phyloP scores from a whole-genome alignment of 768 basidiomycete genomes.

The Fibroporia radiculosa region DNA sequence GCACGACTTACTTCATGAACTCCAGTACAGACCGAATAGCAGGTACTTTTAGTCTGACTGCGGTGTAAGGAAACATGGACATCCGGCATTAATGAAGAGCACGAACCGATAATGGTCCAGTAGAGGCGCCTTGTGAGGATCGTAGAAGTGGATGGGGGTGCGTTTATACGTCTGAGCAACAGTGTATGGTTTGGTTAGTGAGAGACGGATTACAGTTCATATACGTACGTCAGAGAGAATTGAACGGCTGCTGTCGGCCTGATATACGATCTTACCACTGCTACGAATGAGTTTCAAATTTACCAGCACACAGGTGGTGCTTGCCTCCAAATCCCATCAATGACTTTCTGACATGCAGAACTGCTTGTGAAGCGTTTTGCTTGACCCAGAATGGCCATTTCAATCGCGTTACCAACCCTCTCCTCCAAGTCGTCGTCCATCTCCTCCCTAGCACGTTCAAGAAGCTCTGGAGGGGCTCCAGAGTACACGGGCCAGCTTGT shows the following conservation, averaged over 20 bases:
- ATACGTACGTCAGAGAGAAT: slow-evolving; percentile 78
- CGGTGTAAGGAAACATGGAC: slow-evolving; percentile 4
- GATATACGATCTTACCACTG: slow-evolving; percentile 88
- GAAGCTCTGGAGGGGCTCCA: slow-evolving; percentile 55
- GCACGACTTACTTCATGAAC: slow-evolving; percentile 59
- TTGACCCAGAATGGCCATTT: slow-evolving; percentile 83
- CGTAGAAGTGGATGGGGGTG: slow-evolving; percentile 87
- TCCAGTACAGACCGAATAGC: slow-evolving; percentile 87
- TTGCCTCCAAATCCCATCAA: slow-evolving; percentile 74
- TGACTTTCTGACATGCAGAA: slow-evolving; percentile 84
- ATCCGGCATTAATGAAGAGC: neutral
- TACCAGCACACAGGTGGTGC: slow-evolving; percentile 1
- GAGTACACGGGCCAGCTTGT: slow-evolving; percentile 78
- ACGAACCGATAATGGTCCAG: slow-evolving; percentile 88
- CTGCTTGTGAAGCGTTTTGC: slow-evolving; percentile 88
- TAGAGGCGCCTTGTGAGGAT: slow-evolving; percentile 89
- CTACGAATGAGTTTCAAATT: slow-evolving; percentile 16
- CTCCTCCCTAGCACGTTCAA: slow-evolving; percentile 54
- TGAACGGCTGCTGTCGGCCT: slow-evolving; percentile 78
- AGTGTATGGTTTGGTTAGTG: neutral
- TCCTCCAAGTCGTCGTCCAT: slow-evolving; percentile 69
- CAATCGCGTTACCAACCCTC: slow-evolving; percentile 84
- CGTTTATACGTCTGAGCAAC: slow-evolving; percentile 78
- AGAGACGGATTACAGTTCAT: neutral
- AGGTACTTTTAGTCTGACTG: slow-evolving; percentile 77